phyloP scores from a whole-genome alignment of 306 rosid genomes.

The Acmispon strigosus region DNA sequence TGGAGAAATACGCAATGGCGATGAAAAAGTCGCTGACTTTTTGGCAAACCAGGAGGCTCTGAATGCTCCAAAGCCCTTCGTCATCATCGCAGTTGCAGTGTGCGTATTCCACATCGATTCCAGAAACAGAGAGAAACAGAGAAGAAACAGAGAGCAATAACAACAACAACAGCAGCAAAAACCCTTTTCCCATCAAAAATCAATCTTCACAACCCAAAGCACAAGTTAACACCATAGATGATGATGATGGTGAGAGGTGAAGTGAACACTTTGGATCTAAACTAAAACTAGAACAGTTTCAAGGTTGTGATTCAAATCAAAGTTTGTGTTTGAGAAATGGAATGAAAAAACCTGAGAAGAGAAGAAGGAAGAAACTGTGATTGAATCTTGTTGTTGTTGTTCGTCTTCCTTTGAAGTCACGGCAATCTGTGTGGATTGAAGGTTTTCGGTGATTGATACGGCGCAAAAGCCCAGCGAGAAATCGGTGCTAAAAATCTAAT shows the following conservation, averaged over 20 bases:
- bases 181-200: constrained; percentile 40
- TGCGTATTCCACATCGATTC: constrained; percentile 26
- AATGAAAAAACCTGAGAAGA: background rate
- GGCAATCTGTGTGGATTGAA: background rate
- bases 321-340: too few species aligned
- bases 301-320: too few species aligned
- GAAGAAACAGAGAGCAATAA: constrained; percentile 12
- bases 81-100: constrained; percentile 52
- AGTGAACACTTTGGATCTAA: background rate
- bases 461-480: background rate
- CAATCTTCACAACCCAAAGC: background rate
- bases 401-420: background rate
- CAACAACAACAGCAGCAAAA: constrained; percentile 27
- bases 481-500: background rate
- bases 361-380: background rate
- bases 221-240: constrained; percentile 4
- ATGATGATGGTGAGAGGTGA: too few species aligned
- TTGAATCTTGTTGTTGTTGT: background rate
- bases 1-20: constrained; percentile 80
- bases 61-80: constrained; percentile 53
- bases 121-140: constrained; percentile 13
- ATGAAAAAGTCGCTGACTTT: constrained; percentile 78
- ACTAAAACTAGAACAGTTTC: background rate
- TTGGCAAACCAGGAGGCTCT: constrained; percentile 58
- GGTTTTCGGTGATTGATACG: background rate